Base-by-base conservation (phyloP, 106 monocot species). In the Dioscorea zingiberensis region DNA sequence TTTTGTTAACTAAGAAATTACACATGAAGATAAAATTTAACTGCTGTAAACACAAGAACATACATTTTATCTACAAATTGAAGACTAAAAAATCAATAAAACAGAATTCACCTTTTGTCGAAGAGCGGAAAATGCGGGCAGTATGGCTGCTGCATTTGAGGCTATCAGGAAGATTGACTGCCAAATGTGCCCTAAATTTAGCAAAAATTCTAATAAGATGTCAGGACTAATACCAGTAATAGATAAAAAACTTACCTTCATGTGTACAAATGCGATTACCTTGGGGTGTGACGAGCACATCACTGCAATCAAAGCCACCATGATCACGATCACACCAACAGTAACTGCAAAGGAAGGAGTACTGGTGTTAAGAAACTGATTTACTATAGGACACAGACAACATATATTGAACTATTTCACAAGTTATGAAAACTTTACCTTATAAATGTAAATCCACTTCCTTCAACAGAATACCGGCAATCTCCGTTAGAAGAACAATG, bases 221-320 rank as follows among this genome's bases (percentile, higher is more conserved):
- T 38, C 21, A 55, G 17, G 12, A 30, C 1, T 44, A n/a, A 4
- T 44, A 63, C 15, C 30, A 63, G 24, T 6, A 19, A 51, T 18
- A 13, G 14, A 16, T 19, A 51, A 18, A 51, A 9, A 19, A 51
- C 14, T 38, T 4, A 51, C 13, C 97, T 18, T 19, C 51, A 51
- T 51, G 51, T 19, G 19, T 16, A 51, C 57, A 60, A 26, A 48
- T 24, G 38, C 10, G 38, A 60, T 66, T 80, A 95, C 97, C 91
- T 79, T 79, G 60, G 44, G 2, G 81, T 47, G 88, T 74, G 59
- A 89, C 83, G 51, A 97, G 78, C 67, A 83, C 83, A 59, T 68
- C 57, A 64, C 85, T 97, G 59, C 97, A 97, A 78, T 97, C 92
- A 75, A 88, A 83, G 23, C 88, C 92, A 27, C 97, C 97, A 84